Conservation (phyloP, 805 yeast species). For the Pichia heedii region DNA sequence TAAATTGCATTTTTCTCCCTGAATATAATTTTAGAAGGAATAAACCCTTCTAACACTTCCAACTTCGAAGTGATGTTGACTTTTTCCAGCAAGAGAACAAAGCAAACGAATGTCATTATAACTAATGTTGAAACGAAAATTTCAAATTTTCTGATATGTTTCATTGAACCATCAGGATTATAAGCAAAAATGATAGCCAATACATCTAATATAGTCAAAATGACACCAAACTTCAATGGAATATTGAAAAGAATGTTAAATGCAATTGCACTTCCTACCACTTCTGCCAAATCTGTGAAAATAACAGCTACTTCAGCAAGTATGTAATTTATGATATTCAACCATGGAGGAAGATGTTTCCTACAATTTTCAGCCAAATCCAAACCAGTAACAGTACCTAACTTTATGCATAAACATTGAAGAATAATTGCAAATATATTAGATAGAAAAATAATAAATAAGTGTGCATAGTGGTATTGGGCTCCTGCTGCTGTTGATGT, state of each 20-base stretch:
- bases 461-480: conserved; percentile 58
- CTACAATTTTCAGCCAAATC: conserved; percentile 84
- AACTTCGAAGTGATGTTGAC: conserved; percentile 44
- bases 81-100: conserved; percentile 56
- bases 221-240: conserved; percentile 68
- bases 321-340: conserved; percentile 53
- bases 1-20: conserved; percentile 59
- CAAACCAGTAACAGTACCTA: conserved; percentile 84
- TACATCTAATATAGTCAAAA: conserved; percentile 76
- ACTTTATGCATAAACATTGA: conserved; percentile 74
- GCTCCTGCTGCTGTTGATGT: conserved; percentile 90
- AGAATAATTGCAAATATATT: conserved; percentile 76
- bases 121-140: conserved; percentile 64
- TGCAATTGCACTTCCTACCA: conserved; percentile 87
- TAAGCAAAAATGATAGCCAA: conserved; percentile 70
- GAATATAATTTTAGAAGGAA: conserved; percentile 52
- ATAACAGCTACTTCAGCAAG: conserved; percentile 82
- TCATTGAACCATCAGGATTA: conserved; percentile 66
- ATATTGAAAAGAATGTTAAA: conserved; percentile 66
- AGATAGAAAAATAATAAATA: conserved; percentile 67
- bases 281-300: conserved; percentile 91
- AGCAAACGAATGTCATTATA: conserved; percentile 65
- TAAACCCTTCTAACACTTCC: conserved; percentile 53
- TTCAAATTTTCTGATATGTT: conserved; percentile 70
- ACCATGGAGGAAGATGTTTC: conserved; percentile 54